Percentiles rank a stretch among this genome's conserved stretches.
Evolutionary conservation across 2,329 filamentous ascomycete species (phyloP).

Genomic region (Eutypella sp.): DNA sequence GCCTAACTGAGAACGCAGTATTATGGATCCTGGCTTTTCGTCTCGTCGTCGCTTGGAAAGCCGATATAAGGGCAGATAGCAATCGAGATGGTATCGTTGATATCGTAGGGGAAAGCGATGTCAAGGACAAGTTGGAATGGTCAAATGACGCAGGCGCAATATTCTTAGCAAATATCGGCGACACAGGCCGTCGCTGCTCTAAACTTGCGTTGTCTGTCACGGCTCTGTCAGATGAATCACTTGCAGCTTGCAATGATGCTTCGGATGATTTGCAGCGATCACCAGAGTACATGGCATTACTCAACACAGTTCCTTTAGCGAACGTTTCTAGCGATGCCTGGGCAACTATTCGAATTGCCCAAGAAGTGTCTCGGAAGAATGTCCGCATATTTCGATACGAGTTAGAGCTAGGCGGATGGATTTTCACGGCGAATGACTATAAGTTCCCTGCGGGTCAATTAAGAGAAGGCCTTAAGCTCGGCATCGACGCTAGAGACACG

Average conservation of each 20-base stretch:
- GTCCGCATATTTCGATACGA: background rate
- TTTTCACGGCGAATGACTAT: background rate
- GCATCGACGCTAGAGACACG: background rate
- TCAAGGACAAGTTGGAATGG: background rate
- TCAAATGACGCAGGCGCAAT: background rate
- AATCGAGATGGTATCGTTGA: slow-evolving; percentile 2
- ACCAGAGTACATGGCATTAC: background rate
- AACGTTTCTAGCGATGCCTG: background rate
- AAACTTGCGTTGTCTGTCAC: background rate
- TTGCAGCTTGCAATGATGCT: slow-evolving; percentile 2
- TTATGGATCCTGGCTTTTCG: background rate
- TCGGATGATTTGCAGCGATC: slow-evolving; percentile 2
- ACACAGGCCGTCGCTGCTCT: background rate
- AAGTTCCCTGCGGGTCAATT: background rate
- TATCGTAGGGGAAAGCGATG: background rate
- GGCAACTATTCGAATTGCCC: background rate
- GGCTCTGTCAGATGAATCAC: slow-evolving; percentile 1
- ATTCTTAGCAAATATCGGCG: background rate
- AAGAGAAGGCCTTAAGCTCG: background rate
- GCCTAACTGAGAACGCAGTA: background rate
- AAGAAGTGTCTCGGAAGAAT: background rate
- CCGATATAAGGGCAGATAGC: background rate
- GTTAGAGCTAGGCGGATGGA: background rate
- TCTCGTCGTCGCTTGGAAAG: background rate
- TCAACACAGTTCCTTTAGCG: background rate